Base-by-base conservation (phyloP, 2,329 filamentous ascomycete genomes). In the Botrytis deweyae region DNA sequence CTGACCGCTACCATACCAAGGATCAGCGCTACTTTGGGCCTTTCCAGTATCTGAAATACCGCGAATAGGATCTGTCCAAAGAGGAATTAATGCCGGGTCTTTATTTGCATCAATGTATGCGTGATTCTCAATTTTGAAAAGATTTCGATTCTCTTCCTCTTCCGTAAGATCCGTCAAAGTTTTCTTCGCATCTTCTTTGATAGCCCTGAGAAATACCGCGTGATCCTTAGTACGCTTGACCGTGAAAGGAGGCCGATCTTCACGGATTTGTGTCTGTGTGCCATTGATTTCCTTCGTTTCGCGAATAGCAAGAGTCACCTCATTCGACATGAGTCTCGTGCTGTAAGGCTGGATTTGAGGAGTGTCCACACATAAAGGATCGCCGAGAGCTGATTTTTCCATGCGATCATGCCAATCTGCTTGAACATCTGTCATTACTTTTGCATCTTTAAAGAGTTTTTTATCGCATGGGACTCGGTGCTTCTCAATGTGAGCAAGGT, bases 11-110 rank as follows among this genome's bases (percentile, higher is more conserved):
- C 66, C 49, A 69, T 69, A 69, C 66, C 66, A 69, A 69, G 66
- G 66, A 33, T 63, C 58, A 7, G 12, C n/a, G 22, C 38, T 42
- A 33, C 66, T 69, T 71, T 8, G 76, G 18, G 18, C 7, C 40
- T 70, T 70, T 29, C 76, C 74, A 29, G 61, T 75, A 29, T 73
- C 74, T 20, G 75, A 73, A n/a, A 80, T 72, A 0, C 79, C 78
- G 33, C 69, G 66, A 25, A 68, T 77, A 5, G 75, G 74, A 74
- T 80, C 74, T 74, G 78, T 78, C 79, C 78, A 80, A 40, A 70
- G 73, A 22, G 77, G 77, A 72, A 80, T 79, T 67, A 78, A 29
- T 16, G 74, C 70, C 6, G 79, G 79, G 7, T 78, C 73, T 65
- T 73, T 72, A 22, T 78, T 65, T 2, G 79, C 75, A 75, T 75